Percentiles rank a stretch among this genome's conserved stretches.
Evolutionary conservation across 1,284 basidiomycete genomes (phyloP).

Genomic region (Mycosarcoma maydis): DNA sequence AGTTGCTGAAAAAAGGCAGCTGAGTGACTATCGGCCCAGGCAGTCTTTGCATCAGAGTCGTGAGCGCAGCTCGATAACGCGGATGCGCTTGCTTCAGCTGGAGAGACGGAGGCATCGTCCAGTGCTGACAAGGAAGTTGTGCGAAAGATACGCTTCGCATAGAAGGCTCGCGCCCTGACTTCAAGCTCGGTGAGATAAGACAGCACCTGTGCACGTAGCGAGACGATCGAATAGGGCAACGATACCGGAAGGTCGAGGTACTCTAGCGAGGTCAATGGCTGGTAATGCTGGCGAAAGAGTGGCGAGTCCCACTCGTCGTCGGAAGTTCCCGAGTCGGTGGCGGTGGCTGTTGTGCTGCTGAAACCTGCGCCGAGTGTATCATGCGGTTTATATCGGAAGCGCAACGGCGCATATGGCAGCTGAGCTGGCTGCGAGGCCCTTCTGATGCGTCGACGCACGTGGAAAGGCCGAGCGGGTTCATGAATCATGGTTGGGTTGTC

Average conservation of each 20-base stretch:
- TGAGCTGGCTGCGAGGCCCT: conserved; percentile 36
- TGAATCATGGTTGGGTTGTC: conserved; percentile 17
- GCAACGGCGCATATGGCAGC: conserved; percentile 4
- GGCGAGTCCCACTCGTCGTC: conserved; percentile 37
- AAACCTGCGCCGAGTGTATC: conserved; percentile 22
- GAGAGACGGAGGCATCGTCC: background rate
- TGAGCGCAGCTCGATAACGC: background rate
- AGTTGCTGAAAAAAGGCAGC: conserved; percentile 53
- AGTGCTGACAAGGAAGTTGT: conserved; percentile 3
- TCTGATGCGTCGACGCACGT: conserved; percentile 27
- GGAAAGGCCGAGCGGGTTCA: conserved; percentile 33
- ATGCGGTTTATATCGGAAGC: conserved; percentile 16
- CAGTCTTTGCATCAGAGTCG: background rate
- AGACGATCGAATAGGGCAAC: conserved; percentile 51
- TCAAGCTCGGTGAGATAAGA: conserved; percentile 53
- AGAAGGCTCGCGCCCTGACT: conserved; percentile 38
- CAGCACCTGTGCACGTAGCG: conserved; percentile 48
- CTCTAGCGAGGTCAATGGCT: conserved; percentile 37
- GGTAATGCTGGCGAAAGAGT: conserved; percentile 10
- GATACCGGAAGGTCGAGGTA: conserved; percentile 54
- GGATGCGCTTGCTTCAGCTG: background rate
- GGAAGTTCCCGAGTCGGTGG: conserved; percentile 38
- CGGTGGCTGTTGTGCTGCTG: conserved; percentile 34
- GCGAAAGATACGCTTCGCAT: conserved; percentile 24
- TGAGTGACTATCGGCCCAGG: conserved; percentile 18